Conservation (phyloP, 345 rosid species). For the rapeseed (Brassica napus) region Da-Ae NC_063444.1:47228501-47229000, state of each 20-base stretch:
- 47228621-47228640: not conserved
- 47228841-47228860: constrained; percentile 12
- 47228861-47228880: constrained; percentile 7
- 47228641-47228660: not conserved
- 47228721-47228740: constrained; percentile 11
- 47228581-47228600: constrained; percentile 35
- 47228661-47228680: not conserved
- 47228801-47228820: constrained; percentile 30
- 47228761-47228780: constrained; percentile 29
- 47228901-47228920: constrained; percentile 22
- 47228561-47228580: constrained; percentile 31
- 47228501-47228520: constrained; percentile 18
- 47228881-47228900: not conserved
- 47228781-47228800: constrained; percentile 41
- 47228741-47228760: constrained; percentile 29
- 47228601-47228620: constrained; percentile 13
- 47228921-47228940: not conserved
- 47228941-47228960: not conserved
- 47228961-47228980: constrained; percentile 3
- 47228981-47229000: not conserved
- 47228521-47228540: not conserved
- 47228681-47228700: not conserved
- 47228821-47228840: constrained; percentile 36
- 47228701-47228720: constrained; percentile 15
- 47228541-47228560: constrained; percentile 23